Percentiles rank a stretch among this genome's conserved stretches.
phyloP scores from a whole-genome alignment of 441 rosid species.

The Bruguiera hainesii region DNA sequence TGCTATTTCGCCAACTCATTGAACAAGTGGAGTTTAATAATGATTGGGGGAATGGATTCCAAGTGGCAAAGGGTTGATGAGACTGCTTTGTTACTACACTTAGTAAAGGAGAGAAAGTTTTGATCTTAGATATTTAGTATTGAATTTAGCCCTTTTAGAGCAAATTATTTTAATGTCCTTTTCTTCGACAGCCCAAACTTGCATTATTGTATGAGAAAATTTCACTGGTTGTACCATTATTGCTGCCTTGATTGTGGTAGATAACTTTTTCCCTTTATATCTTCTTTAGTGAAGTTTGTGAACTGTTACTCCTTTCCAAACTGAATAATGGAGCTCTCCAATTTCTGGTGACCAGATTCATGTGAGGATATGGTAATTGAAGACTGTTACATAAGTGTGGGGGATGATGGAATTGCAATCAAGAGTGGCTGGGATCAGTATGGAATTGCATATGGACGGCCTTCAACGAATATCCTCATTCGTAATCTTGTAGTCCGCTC shows the following conservation, averaged over 20 bases:
- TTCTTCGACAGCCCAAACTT: too few species aligned
- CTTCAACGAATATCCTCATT: constrained; percentile 74
- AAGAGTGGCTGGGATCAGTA: constrained; percentile 99
- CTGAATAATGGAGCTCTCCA: not conserved
- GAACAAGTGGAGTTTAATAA: not conserved
- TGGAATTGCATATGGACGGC: constrained; percentile 81
- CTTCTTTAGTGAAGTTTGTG: not conserved
- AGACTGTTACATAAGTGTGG: constrained; percentile 93
- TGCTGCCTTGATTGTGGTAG: too few species aligned
- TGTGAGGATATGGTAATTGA: constrained; percentile 94
- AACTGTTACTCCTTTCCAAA: not conserved
- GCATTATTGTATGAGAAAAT: too few species aligned
- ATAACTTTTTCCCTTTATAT: not conserved
- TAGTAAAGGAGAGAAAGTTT: not conserved
- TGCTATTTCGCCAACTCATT: not conserved
- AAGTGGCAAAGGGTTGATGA: not conserved
- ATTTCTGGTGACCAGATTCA: constrained; percentile 52
- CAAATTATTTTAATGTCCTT: too few species aligned
- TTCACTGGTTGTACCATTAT: too few species aligned
- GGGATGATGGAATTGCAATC: constrained; percentile 94
- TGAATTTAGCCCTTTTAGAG: too few species aligned
- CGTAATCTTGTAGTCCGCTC: constrained; percentile 84
- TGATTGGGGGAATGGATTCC: not conserved
- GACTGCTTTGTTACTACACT: not conserved
- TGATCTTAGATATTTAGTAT: not conserved